These are phyloP conservation scores for Sporobolomyces phaffii DNA, from an alignment of 768 basidiomycete species.

Conservation along the genomic window DNA sequence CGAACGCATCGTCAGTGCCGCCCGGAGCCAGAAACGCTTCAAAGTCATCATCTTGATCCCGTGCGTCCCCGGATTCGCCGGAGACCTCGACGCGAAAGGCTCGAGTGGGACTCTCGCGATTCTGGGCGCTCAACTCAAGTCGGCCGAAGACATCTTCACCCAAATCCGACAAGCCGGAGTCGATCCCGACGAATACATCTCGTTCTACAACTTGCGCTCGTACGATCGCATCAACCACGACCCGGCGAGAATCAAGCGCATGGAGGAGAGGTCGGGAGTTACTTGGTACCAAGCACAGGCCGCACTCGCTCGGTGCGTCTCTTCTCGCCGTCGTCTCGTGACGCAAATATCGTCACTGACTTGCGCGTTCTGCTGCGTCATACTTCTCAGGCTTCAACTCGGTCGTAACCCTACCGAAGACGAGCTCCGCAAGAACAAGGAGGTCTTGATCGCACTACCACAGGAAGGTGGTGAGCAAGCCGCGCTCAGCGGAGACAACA, in stretches of 20 bases:
- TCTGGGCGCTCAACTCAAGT: slow-evolving; percentile 33
- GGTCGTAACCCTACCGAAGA: slow-evolving; percentile 11
- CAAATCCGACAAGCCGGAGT: slow-evolving; percentile 28
- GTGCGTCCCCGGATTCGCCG: slow-evolving; percentile 83
- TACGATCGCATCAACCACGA: slow-evolving; percentile 64
- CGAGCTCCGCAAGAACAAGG: slow-evolving; percentile 38
- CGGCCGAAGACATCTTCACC: slow-evolving; percentile 49
- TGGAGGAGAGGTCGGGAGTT: slow-evolving; percentile 69
- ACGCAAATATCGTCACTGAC: not conserved
- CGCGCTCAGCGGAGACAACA: slow-evolving; percentile 36
- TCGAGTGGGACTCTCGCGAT: slow-evolving; percentile 39
- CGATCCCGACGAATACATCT: slow-evolving; percentile 60
- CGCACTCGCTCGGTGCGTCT: slow-evolving; percentile 53
- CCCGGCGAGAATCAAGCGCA: slow-evolving; percentile 55
- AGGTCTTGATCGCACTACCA: slow-evolving; percentile 36
- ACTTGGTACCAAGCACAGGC: slow-evolving; percentile 79
- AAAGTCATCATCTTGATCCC: slow-evolving; percentile 82
- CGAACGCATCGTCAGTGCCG: slow-evolving; percentile 78
- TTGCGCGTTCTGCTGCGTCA: not conserved
- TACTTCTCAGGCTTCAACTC: slow-evolving; percentile 46
- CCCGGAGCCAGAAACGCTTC: slow-evolving; percentile 64
- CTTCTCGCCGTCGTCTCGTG: not conserved
- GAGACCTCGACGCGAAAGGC: slow-evolving; percentile 51
- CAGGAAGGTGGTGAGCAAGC: slow-evolving; percentile 54
- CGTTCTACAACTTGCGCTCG: slow-evolving; percentile 83